Evolutionary conservation across 306 rosid genomes (phyloP), one percentile per base, ranked within the genome.

Genomic region (Casuarina equisetifolia): DNA sequence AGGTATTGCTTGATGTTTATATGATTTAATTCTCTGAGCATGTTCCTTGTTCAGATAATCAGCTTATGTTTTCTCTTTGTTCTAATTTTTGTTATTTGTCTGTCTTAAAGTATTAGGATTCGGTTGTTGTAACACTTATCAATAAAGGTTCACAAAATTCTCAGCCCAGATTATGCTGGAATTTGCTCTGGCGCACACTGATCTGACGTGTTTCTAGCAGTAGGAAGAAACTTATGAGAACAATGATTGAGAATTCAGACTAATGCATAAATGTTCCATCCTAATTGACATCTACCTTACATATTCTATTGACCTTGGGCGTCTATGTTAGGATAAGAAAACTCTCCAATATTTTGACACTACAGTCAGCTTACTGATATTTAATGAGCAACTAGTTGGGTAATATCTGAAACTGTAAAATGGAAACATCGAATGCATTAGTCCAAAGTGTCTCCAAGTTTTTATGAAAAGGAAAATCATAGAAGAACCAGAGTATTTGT

Each of bases 1-100:
- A 94, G 98, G 98, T 94, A 86, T 42, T 66, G 17, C 49, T 42
- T 17, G 42, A 3, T 12, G 39, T 38, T 35, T 50, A 12, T 72
- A 6, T 12, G 45, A 35, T 62, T 40, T 44, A 44, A 73, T 64
- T 53, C 43, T 61, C 42, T n/a, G 49, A 44, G 43, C 3, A 15
- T 11, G 72, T 12, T 35, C 15, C 48, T 70, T 38, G 54, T 25
- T 38, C 46, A 38, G 46, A 63, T 63, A 63, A 63, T 63, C 19
- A 15, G 46, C 69, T 63, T 38, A 19, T 63, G 15, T 63, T 38
- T 63, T 38, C 20, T 39, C 38, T 53, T 63, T 63, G 69, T 62
- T 62, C 42, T 36, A 38, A 62, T 8, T 38, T 8, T 38, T 62
- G n/a, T 62, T 62, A 35, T 62, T 36, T 62, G 42, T 5, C 36